Evolutionary conservation across 139 green algal genomes (phyloP).

Genomic region (Parachlorella kessleri): DNA sequence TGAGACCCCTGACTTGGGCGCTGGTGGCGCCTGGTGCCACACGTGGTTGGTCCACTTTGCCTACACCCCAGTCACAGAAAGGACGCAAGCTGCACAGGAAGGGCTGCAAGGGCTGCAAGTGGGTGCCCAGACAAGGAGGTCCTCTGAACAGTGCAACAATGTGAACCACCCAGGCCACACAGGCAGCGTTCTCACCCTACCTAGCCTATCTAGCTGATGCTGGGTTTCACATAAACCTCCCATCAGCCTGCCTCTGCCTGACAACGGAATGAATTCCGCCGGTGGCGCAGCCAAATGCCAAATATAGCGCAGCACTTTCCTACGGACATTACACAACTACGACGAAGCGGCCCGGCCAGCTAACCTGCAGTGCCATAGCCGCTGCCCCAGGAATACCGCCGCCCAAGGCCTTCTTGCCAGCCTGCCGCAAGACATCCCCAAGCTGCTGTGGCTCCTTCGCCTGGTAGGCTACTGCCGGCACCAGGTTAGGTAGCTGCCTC

Average conservation of each 20-base stretch:
- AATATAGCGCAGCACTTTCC: neutral
- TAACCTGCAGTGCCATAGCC: conserved; percentile 80
- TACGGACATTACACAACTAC: neutral
- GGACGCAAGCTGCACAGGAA: neutral
- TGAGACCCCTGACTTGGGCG: neutral
- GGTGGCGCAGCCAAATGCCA: neutral
- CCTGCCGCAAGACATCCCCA: conserved; percentile 64
- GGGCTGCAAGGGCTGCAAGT: neutral
- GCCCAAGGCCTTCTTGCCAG: conserved; percentile 72
- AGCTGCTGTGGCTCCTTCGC: conserved; percentile 44
- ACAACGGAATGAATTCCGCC: neutral
- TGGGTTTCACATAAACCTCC: no score
- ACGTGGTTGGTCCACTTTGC: neutral
- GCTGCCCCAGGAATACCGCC: conserved; percentile 83
- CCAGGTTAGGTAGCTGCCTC: conserved; percentile 7
- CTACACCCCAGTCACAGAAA: neutral
- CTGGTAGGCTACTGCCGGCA: conserved; percentile 23
- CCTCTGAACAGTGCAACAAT: neutral
- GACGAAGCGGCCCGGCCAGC: neutral
- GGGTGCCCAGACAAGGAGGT: neutral
- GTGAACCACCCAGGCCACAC: no score
- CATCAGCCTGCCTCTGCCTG: neutral
- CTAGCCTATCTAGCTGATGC: neutral
- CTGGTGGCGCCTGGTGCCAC: neutral
- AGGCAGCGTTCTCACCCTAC: no score